phyloP scores from a whole-genome alignment of 495 filamentous ascomycete species.

The Rhypophila decipiens region DNA sequence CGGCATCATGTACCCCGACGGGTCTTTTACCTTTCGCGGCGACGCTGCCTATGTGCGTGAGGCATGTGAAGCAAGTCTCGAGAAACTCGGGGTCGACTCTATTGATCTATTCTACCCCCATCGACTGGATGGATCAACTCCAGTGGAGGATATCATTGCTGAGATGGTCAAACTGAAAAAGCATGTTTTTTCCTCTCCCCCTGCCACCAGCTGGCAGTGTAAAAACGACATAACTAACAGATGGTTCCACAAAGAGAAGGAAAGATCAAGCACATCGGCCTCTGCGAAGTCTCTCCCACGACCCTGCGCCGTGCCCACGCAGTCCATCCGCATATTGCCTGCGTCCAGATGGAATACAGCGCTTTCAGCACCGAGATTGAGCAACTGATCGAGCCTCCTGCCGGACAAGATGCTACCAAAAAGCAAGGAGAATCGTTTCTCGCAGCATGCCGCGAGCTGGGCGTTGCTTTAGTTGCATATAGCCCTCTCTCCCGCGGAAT shows the following conservation, averaged over 20 bases:
- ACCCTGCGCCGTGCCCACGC: conserved; percentile 22
- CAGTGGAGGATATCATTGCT: conserved; percentile 15
- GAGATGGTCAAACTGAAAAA: conserved; percentile 10
- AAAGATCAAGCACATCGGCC: conserved; percentile 40
- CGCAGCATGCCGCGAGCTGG: conserved; percentile 40
- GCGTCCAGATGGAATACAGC: conserved; percentile 18
- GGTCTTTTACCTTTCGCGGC: conserved; percentile 10
- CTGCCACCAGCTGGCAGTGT: conserved; percentile 1
- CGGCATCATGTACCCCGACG: conserved; percentile 10
- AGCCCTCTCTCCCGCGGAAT: conserved; percentile 47
- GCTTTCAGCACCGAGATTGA: conserved; percentile 15
- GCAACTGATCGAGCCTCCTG: not conserved
- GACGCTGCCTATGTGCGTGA: conserved; percentile 53
- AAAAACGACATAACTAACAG: conserved; percentile 4
- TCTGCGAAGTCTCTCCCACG: conserved; percentile 22
- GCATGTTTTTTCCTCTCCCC: not conserved
- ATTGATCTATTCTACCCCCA: conserved; percentile 33
- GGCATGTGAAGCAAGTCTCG: conserved; percentile 38
- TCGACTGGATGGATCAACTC: conserved; percentile 13
- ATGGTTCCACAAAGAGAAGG: conserved; percentile 19
- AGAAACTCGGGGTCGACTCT: conserved; percentile 45
- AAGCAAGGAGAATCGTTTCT: not conserved
- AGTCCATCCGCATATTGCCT: conserved; percentile 21
- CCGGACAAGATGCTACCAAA: not conserved
- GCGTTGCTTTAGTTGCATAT: conserved; percentile 65